phyloP scores from a whole-genome alignment of 148 eudicot genomes.

The Fagopyrum homotropicum region DNA sequence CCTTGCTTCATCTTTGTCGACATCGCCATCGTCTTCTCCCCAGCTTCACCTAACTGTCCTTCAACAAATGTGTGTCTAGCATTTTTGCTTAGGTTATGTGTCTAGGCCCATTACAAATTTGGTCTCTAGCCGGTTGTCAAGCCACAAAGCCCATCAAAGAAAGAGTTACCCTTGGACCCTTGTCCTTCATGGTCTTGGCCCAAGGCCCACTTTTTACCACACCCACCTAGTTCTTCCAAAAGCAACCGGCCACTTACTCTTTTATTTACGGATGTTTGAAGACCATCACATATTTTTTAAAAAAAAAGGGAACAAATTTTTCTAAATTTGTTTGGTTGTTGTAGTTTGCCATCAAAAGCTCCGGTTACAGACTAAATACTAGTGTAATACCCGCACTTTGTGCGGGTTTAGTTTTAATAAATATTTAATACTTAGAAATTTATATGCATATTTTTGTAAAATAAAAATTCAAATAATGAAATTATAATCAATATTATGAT shows the following conservation, averaged over 20 bases:
- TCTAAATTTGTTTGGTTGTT: not conserved
- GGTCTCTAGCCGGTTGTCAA: not conserved
- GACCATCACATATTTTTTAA: not conserved
- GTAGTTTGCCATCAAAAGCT: not conserved
- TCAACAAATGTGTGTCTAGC: not conserved
- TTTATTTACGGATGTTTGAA: not conserved
- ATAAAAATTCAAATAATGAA: too few relatives aligned
- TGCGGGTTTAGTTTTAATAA: too few relatives aligned
- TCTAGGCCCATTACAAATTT: too few relatives aligned
- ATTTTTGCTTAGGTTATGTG: not conserved
- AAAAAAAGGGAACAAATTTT: not conserved
- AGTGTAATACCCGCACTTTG: too few relatives aligned
- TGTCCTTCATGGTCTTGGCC: not conserved
- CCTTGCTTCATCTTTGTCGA: not conserved
- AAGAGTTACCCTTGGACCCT: too few relatives aligned
- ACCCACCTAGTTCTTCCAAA: not conserved
- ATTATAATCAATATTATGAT: too few relatives aligned
- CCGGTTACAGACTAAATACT: not conserved
- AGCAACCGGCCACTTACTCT: not conserved
- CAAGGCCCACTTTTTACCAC: not conserved
- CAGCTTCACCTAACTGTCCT: not conserved
- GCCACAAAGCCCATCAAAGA: not conserved
- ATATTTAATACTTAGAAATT: too few relatives aligned
- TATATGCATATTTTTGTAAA: too few relatives aligned
- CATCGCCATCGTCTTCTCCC: not conserved